Conservation (phyloP, 176 grass and related monocot genomes). For the Echinochloa phyllopogon region DNA sequence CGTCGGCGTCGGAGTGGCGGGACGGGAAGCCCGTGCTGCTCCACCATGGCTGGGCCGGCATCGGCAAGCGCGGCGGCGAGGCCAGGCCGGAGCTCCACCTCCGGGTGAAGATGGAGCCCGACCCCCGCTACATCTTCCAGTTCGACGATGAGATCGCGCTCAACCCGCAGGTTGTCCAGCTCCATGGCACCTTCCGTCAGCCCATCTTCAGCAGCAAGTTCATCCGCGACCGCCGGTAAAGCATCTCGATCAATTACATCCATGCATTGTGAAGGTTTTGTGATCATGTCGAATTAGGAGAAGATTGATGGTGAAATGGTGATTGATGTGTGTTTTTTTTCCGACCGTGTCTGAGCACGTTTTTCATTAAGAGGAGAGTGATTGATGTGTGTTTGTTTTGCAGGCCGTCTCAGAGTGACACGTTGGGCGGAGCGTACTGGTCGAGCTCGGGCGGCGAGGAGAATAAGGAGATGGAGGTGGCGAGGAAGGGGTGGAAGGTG, state of each 20-base stretch:
- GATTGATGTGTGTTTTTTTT: no score
- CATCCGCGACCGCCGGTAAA: constrained; percentile 65
- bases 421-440: constrained; percentile 43
- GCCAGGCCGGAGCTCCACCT: constrained; percentile 58
- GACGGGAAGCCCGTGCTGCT: constrained; percentile 67
- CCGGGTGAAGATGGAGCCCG: constrained; percentile 68
- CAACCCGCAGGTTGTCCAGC: constrained; percentile 75
- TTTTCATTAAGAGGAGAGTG: no score
- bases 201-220: constrained; percentile 98
- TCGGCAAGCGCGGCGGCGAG: constrained; percentile 53
- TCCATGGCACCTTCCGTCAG: constrained; percentile 59
- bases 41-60: constrained; percentile 69
- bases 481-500: constrained; percentile 90
- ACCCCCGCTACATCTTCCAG: constrained; percentile 80
- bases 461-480: constrained; percentile 39
- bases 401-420: constrained; percentile 64
- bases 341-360: no score
- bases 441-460: constrained; percentile 54
- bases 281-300: background rate
- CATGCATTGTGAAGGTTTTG: background rate
- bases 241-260: background rate
- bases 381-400: background rate
- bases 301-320: background rate
- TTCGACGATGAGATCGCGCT: constrained; percentile 70
- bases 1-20: constrained; percentile 43